phyloP scores from a whole-genome alignment of 768 basidiomycete species.

The Phanerochaete sordida region DNA sequence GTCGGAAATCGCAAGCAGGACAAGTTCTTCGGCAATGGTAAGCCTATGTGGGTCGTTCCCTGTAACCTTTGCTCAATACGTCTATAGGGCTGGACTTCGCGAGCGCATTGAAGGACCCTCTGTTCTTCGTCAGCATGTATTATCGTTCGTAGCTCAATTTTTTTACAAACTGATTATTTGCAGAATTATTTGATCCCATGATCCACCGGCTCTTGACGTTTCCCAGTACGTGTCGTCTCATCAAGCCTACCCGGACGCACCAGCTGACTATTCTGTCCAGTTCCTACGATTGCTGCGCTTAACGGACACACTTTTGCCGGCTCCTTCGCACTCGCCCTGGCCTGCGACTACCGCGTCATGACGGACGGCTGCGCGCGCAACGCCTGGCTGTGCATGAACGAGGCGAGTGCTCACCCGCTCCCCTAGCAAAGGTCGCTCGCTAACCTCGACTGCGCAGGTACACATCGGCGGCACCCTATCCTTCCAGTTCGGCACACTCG shows the following conservation, averaged over 20 bases:
- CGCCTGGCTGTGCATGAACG: slow-evolving; percentile 93
- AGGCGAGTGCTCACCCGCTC: slow-evolving; percentile 40
- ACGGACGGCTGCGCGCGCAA: slow-evolving; percentile 72
- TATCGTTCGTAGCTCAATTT: background rate
- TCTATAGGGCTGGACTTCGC: slow-evolving; percentile 59
- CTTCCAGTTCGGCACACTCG: slow-evolving; percentile 59
- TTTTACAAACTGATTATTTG: background rate
- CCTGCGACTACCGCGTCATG: slow-evolving; percentile 89
- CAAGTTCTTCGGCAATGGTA: slow-evolving; percentile 88
- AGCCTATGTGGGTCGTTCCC: slow-evolving; percentile 8
- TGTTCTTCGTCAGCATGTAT: slow-evolving; percentile 61
- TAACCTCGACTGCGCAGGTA: slow-evolving; percentile 39
- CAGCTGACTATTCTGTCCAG: slow-evolving; percentile 30
- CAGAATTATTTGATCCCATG: slow-evolving; percentile 75
- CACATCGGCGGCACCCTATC: slow-evolving; percentile 85
- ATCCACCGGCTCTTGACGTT: slow-evolving; percentile 66
- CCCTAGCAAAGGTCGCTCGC: background rate
- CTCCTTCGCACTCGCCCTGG: slow-evolving; percentile 72
- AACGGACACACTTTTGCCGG: slow-evolving; percentile 88
- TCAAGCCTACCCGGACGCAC: background rate
- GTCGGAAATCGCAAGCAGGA: slow-evolving; percentile 72
- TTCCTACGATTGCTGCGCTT: slow-evolving; percentile 75
- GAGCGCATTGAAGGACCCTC: slow-evolving; percentile 45
- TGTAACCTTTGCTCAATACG: background rate
- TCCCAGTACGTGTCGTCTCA: slow-evolving; percentile 50